Evolutionary conservation across 2,329 filamentous ascomycete species (phyloP), one percentile per base, ranked within the genome.

Genomic region (Remersonia thermophila): DNA sequence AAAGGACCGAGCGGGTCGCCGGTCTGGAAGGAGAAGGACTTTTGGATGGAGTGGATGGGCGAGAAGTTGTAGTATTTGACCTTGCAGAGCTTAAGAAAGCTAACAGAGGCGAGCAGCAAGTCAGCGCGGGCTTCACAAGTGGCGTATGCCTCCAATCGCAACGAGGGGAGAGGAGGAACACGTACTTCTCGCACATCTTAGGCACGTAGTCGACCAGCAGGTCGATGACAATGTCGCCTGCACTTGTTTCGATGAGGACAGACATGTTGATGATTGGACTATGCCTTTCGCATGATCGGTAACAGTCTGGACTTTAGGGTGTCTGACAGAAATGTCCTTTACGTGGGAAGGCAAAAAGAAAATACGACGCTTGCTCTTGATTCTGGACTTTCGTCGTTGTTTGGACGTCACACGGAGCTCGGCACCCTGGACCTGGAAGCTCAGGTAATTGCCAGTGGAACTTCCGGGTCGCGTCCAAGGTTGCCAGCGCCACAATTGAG

Each of bases 1-100:
- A 81, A 74, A 10, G 87, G 89, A 10, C 91, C 89, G 36, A 96
- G 77, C 10, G 89, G 89, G 53, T 96, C 91, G 56, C 89, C 89
- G 23, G 84, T 93, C 60, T 96, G 89, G 61, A 94, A 94, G 42
- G 87, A 93, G 61, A 95, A 96, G 60, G 85, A 78, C 57, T 89
- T 91, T 55, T 95, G 91, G 27, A 98, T 75, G 47, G 80, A 86
- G 63, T 95, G 84, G 37, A 96, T 66, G 17, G 89, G 91, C 5
- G 86, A 79, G 59, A 93, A 96, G 66, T 96, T 96, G 76, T 95
- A 98, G 65, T 96, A 98, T 66, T 95, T 98, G 61, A 86, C 69
- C 65, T 96, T 96, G 75, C 91, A 95, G 50, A 98, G 83, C 70
- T 98, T 96, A 39, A 98, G 67, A 59, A 98, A 96, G 70, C 85